Conservation (phyloP, 2,329 filamentous ascomycete genomes). For the Coleophoma crateriformis region DNA sequence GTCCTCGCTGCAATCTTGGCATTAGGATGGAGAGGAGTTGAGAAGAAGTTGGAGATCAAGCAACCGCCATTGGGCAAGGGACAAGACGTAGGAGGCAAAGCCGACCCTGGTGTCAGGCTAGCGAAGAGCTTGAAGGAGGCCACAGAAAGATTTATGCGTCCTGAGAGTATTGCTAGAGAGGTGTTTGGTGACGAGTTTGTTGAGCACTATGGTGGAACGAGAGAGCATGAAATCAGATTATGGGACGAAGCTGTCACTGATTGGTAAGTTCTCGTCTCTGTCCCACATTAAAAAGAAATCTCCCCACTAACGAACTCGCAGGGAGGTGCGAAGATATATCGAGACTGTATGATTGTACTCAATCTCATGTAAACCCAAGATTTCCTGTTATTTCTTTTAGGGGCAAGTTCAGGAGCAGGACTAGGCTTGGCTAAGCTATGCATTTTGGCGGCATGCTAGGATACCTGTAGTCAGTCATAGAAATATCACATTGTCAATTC, state of each 20-base stretch:
- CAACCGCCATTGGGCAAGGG: conserved; percentile 81
- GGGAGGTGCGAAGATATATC: conserved; percentile 74
- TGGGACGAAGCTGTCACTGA: conserved; percentile 98
- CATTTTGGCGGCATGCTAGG: too few species aligned
- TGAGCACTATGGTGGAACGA: conserved; percentile 87
- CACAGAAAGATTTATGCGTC: conserved; percentile 68
- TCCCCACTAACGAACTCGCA: conserved; percentile 26
- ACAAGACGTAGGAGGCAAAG: conserved; percentile 68
- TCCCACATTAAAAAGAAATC: neutral
- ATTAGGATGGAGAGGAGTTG: conserved; percentile 84
- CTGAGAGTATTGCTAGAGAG: conserved; percentile 83
- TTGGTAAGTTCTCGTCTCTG: conserved; percentile 58
- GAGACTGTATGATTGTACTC: conserved; percentile 45
- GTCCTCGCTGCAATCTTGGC: conserved; percentile 84
- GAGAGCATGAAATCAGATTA: conserved; percentile 82
- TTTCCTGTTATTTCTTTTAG: neutral
- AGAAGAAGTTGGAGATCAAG: conserved; percentile 82
- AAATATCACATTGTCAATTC: too few species aligned
- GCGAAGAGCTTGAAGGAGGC: conserved; percentile 85
- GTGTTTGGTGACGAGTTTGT: conserved; percentile 95
- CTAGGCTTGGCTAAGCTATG: too few species aligned
- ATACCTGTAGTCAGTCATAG: too few species aligned
- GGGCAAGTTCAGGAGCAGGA: too few species aligned
- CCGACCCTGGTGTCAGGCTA: conserved; percentile 69
- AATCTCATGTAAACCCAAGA: neutral